Evolutionary conservation across 495 filamentous ascomycete genomes (phyloP).

Genomic region (Aspergillus affinis): DNA sequence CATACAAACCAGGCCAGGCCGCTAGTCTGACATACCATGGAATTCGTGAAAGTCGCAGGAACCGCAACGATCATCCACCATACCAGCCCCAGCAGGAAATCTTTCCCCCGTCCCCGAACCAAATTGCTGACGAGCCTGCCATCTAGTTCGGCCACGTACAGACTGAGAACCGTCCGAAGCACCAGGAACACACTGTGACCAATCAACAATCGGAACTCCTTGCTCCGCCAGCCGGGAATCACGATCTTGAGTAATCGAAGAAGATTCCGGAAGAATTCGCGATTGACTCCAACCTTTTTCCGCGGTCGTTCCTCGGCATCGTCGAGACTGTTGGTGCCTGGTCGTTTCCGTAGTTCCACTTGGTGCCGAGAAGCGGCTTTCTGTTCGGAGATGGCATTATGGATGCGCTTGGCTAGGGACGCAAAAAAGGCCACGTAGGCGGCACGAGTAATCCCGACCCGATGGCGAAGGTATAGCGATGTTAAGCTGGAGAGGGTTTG

Average conservation of each 20-base stretch:
- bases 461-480: constrained; percentile 75
- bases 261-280: constrained; percentile 90
- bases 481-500: constrained; percentile 72
- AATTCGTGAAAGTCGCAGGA: constrained; percentile 98
- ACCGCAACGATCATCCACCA: constrained; percentile 99
- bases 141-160: constrained; percentile 96
- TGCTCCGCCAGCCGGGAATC: constrained; percentile 84
- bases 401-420: constrained; percentile 83
- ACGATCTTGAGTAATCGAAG: constrained; percentile 79
- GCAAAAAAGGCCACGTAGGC: constrained; percentile 91
- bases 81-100: constrained; percentile 83
- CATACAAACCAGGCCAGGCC: neutral
- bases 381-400: constrained; percentile 88
- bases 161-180: constrained; percentile 80
- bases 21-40: constrained; percentile 69
- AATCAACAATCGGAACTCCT: constrained; percentile 79
- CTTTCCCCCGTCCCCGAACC: constrained; percentile 85
- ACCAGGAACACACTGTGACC: constrained; percentile 90
- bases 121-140: constrained; percentile 86
- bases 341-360: constrained; percentile 57
- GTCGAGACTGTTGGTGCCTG: constrained; percentile 53
- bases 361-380: constrained; percentile 80
- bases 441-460: constrained; percentile 83
- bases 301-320: constrained; percentile 51
- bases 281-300: constrained; percentile 90